Evolutionary conservation across 441 rosid species (phyloP), one percentile per base, ranked within the genome.

Genomic region (Pelargonium cotyledonis): DNA sequence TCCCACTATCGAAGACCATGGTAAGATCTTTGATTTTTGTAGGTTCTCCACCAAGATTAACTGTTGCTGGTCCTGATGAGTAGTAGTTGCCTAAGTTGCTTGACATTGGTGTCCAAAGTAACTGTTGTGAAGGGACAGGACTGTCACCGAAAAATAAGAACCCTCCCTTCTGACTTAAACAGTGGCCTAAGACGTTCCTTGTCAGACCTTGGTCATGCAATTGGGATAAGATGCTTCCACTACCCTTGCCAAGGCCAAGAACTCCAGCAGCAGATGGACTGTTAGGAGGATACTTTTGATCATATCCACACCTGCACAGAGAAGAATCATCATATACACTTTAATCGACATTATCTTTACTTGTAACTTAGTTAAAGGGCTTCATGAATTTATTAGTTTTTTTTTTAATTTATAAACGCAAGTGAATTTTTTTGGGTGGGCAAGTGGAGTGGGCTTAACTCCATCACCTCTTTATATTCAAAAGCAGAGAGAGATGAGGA

Each of bases 61-160:
- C 80, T 70, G 84, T 85, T 1, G 86, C 88, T 5, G 91, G 84
- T 53, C 89, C 94, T 0, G 82, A 46, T 8, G 77, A 66, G 69
- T 83, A 88, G 78, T 79, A 75, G 70, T 82, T 82, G 69, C 90
- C 85, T 78, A 60, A 68, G 62, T 69, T 71, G 68, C 1, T 65
- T 15, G 73, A 76, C 77, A 85, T 43, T 47, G 88, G 79, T 4
- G 84, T 81, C 94, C 94, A 86, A 38, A 69, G 44, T 35, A 84
- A 71, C 23, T 85, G 84, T 38, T 80, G 74, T 21, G 87, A 68
- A 62, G 86, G 88, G 70, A 85, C 75, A 26, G 79, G 73, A 69
- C 80, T 86, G 5, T 81, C 85, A 62, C 94, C 94, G 23, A 88
- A 72, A 69, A 86, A 85, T 68, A 88, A 74, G 86, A 77, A 88